A percentile compares a stretch with the other conserved stretches of the same genome.
phyloP scores from a whole-genome alignment of 2,329 filamentous ascomycete genomes.

The Calonectria pseudoreteaudii region DNA sequence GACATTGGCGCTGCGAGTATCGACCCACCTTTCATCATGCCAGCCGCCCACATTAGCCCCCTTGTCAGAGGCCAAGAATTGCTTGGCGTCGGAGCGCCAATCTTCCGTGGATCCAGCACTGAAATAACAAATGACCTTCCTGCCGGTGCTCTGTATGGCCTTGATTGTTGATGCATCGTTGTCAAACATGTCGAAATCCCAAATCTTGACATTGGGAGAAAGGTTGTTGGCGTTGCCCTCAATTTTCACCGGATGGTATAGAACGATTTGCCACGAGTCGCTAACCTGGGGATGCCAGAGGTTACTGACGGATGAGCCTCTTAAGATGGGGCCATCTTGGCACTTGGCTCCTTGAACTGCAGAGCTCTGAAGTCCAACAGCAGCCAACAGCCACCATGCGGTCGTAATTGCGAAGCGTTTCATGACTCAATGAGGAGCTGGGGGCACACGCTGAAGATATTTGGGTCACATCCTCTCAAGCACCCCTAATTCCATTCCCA shows the following conservation, averaged over 20 bases:
- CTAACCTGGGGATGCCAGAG: conserved; percentile 66
- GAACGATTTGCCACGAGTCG: conserved; percentile 72
- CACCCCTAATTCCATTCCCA: background rate
- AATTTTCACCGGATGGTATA: conserved; percentile 53
- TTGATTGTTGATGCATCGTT: conserved; percentile 57
- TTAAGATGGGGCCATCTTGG: background rate
- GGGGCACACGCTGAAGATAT: background rate
- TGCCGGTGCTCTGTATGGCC: conserved; percentile 67
- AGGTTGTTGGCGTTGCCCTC: conserved; percentile 52
- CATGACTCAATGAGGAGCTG: background rate
- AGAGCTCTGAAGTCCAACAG: background rate
- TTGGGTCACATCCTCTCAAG: background rate
- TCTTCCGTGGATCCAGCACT: conserved; percentile 77
- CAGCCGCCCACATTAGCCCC: conserved; percentile 72
- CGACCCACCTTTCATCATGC: conserved; percentile 75
- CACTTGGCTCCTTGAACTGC: background rate
- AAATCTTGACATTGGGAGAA: conserved; percentile 62
- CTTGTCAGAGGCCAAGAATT: conserved; percentile 67
- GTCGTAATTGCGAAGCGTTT: background rate
- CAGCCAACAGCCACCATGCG: background rate
- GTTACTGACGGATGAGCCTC: background rate
- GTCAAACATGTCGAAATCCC: conserved; percentile 67
- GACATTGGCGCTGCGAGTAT: conserved; percentile 68
- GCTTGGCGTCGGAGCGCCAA: conserved; percentile 66
- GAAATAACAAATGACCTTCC: conserved; percentile 81